Evolutionary conservation across 768 basidiomycete genomes (phyloP).

Genomic region (Lentinula guzmanii): DNA sequence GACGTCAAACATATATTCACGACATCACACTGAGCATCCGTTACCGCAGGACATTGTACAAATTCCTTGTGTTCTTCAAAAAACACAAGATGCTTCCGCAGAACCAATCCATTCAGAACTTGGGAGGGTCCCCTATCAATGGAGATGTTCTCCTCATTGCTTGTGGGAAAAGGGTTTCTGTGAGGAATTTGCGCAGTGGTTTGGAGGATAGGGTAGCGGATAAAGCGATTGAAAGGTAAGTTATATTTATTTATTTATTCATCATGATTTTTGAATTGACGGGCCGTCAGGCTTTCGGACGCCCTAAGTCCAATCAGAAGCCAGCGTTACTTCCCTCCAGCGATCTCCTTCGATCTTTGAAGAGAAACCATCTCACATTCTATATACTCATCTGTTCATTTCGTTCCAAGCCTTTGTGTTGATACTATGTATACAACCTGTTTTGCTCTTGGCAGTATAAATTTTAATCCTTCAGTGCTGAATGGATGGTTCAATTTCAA

Average conservation of each 20-base stretch:
- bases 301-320: no score
- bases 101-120: not conserved
- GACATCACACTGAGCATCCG: not conserved
- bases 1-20: not conserved
- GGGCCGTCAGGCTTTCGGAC: no score
- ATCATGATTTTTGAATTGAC: no score
- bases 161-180: not conserved
- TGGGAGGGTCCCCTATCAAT: not conserved
- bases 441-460: no score
- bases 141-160: not conserved
- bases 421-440: no score
- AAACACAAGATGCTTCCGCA: not conserved
- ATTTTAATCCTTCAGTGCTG: no score
- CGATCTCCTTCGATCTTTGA: no score
- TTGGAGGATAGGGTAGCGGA: not conserved
- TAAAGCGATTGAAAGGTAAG: not conserved
- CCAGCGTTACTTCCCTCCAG: no score
- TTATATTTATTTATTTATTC: not conserved
- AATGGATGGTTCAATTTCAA: no score
- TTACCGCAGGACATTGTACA: not conserved
- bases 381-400: no score
- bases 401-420: no score
- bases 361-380: no score
- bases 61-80: slow-evolving; percentile 1
- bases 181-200: not conserved